A percentile compares a stretch with the other conserved stretches of the same genome.
Conservation (phyloP, 805 yeast species). For the Saccharomycopsis microspora region DNA sequence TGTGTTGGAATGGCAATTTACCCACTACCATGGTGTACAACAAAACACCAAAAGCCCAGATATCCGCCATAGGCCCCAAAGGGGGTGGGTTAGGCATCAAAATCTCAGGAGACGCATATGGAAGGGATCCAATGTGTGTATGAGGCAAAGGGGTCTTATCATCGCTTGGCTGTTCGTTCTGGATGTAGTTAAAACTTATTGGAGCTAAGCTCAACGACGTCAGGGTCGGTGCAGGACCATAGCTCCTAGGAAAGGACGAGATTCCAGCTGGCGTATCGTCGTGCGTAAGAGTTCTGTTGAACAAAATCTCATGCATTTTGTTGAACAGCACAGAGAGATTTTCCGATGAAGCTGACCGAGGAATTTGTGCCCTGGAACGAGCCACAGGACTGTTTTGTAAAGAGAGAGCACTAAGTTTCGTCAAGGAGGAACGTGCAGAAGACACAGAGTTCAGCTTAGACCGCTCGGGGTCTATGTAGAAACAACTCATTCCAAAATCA, state of each 20-base stretch:
- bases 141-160: conserved; percentile 33
- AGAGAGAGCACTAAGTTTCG: conserved; percentile 6
- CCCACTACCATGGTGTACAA: conserved; percentile 65
- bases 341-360: conserved; percentile 24
- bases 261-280: conserved; percentile 25
- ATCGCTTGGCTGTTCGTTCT: conserved; percentile 18
- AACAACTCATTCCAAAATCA: conserved; percentile 79
- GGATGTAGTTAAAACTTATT: conserved; percentile 20
- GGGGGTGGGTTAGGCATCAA: conserved; percentile 55
- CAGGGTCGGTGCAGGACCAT: conserved; percentile 22
- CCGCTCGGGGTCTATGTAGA: conserved; percentile 14
- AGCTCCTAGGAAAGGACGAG: conserved; percentile 19
- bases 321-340: conserved; percentile 12
- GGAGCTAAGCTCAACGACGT: conserved; percentile 15
- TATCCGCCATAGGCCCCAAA: conserved; percentile 58
- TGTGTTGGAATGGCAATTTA: conserved; percentile 71
- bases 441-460: conserved; percentile 12
- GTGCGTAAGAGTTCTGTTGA: conserved; percentile 21
- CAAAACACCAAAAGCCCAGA: conserved; percentile 86
- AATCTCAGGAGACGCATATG: conserved; percentile 82
- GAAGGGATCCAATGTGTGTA: conserved; percentile 76
- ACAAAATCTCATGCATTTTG: conserved; percentile 19
- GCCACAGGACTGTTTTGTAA: neutral
- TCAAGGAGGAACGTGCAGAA: conserved; percentile 15
- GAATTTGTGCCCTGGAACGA: conserved; percentile 21